phyloP scores from a whole-genome alignment of 257 asterid species.

The Fraxinus anomala region DNA sequence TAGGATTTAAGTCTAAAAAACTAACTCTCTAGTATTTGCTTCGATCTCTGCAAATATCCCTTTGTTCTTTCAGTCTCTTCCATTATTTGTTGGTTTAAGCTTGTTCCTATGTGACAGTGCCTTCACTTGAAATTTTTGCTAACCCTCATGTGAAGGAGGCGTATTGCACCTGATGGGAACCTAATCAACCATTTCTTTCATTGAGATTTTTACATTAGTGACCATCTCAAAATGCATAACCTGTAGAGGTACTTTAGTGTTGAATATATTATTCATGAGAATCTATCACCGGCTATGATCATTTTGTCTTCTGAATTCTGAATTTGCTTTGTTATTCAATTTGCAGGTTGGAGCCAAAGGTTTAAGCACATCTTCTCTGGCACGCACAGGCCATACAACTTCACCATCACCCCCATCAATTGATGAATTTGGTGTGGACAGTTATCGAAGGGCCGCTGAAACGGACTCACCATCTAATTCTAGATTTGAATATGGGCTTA shows the following conservation, averaged over 20 bases:
- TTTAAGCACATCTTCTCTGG: slow-evolving; percentile 30
- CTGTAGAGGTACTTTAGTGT: slow-evolving; percentile 22
- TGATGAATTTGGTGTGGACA: slow-evolving; percentile 51
- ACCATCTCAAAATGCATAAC: background rate
- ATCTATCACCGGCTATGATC: slow-evolving; percentile 10
- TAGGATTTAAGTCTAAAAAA: background rate
- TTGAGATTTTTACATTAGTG: background rate
- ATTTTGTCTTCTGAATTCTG: slow-evolving; percentile 26
- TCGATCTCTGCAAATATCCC: too few species aligned
- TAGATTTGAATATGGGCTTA: slow-evolving; percentile 49
- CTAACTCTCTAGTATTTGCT: background rate
- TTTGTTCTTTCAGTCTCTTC: background rate
- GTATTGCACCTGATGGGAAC: background rate
- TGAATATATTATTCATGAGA: slow-evolving; percentile 18
- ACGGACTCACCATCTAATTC: slow-evolving; percentile 61
- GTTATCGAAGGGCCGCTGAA: slow-evolving; percentile 51
- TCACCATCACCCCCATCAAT: slow-evolving; percentile 53
- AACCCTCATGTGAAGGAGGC: background rate
- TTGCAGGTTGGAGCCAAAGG: slow-evolving; percentile 73
- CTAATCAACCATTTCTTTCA: background rate
- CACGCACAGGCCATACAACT: background rate
- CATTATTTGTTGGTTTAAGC: background rate
- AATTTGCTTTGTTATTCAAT: slow-evolving; percentile 37
- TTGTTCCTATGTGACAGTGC: background rate
- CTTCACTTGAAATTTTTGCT: background rate